phyloP scores from a whole-genome alignment of 495 filamentous ascomycete genomes.

The Penicillium parvum region DNA sequence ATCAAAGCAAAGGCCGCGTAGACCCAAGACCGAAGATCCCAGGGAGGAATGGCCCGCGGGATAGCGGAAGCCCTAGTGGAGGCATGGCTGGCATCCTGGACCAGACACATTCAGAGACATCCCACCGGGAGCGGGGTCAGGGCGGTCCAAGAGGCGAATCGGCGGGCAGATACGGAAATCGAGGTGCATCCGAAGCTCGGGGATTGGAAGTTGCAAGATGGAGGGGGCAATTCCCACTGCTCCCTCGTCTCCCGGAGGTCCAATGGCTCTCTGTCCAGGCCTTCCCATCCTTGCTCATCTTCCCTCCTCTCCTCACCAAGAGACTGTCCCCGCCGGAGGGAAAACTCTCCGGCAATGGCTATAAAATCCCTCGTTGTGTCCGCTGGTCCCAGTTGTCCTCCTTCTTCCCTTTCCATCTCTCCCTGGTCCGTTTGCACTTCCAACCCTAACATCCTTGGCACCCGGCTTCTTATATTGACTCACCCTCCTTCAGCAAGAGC shows the following conservation, averaged over 20 bases:
- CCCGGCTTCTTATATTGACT: conserved; percentile 9
- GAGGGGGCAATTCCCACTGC: conserved; percentile 43
- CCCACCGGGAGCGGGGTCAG: conserved; percentile 49
- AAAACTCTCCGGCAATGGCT: conserved; percentile 51
- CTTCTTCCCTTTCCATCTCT: conserved; percentile 55
- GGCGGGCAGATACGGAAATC: conserved; percentile 34
- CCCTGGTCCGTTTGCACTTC: conserved; percentile 33
- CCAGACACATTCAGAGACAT: conserved; percentile 30
- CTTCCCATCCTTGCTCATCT: conserved; percentile 23
- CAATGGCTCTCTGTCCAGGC: conserved; percentile 34
- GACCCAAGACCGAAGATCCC: conserved; percentile 22
- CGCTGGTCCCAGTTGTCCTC: conserved; percentile 30
- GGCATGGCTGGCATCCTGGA: conserved; percentile 31
- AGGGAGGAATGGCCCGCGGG: conserved; percentile 26
- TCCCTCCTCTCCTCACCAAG: conserved; percentile 17
- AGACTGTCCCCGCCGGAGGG: conserved; percentile 36
- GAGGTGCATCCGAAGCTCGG: conserved; percentile 34
- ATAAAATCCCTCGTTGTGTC: conserved; percentile 59
- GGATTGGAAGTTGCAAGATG: conserved; percentile 37
- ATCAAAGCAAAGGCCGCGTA: conserved; percentile 19
- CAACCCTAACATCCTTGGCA: conserved; percentile 15
- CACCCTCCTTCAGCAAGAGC: conserved; percentile 11
- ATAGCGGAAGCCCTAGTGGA: conserved; percentile 33
- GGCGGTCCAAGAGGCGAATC: conserved; percentile 43
- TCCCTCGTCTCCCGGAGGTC: conserved; percentile 32